A percentile compares a stretch with the other conserved stretches of the same genome.
Evolutionary conservation across 345 rosid genomes (phyloP).

Genomic region (Lepidium didymum): DNA sequence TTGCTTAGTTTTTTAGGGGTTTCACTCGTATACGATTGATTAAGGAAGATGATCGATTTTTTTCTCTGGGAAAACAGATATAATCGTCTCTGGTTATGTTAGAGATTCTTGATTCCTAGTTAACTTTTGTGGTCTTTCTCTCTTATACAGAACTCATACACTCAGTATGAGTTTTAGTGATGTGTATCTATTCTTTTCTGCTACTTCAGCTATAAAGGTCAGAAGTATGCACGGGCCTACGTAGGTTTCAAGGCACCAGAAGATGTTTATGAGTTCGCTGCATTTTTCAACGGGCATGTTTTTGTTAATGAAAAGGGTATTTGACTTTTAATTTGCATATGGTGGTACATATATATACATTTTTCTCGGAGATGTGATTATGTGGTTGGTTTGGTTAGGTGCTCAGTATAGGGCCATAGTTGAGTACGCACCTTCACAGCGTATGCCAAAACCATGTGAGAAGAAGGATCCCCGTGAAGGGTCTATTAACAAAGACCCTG

Average conservation of each 20-base stretch:
- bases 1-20: slow-evolving; percentile 24
- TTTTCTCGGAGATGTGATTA: slow-evolving; percentile 4
- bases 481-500: slow-evolving; percentile 55
- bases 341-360: background rate
- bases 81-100: background rate
- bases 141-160: background rate
- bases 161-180: slow-evolving; percentile 5
- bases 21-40: background rate
- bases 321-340: background rate
- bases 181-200: background rate
- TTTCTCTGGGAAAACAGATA: background rate
- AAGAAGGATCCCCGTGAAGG: slow-evolving; percentile 65
- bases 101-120: background rate
- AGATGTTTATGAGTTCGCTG: slow-evolving; percentile 63
- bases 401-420: slow-evolving; percentile 58
- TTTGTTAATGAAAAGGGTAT: slow-evolving; percentile 77
- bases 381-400: slow-evolving; percentile 24
- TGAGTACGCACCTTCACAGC: slow-evolving; percentile 73
- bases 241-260: slow-evolving; percentile 50
- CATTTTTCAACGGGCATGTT: slow-evolving; percentile 57
- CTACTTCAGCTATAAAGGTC: slow-evolving; percentile 43
- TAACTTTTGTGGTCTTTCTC: background rate
- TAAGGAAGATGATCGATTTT: background rate
- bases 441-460: slow-evolving; percentile 39
- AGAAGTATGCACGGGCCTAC: slow-evolving; percentile 56